These are phyloP conservation scores for Phytophthora parvispora DNA, from an alignment of 352 stramenopile genomes.

Conservation along the genomic window DNA sequence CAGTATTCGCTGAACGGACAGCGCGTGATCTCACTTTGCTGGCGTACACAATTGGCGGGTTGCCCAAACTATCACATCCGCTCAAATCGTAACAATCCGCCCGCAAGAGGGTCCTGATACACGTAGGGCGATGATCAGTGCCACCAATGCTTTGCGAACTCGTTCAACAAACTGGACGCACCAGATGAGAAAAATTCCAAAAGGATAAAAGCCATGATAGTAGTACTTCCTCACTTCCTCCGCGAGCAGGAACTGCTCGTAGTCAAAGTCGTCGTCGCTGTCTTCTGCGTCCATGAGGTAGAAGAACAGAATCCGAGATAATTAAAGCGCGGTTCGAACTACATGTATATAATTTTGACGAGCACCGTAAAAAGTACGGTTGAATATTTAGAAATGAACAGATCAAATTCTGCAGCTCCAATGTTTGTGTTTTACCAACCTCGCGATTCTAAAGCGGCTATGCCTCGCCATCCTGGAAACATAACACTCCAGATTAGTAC, in stretches of 20 bases:
- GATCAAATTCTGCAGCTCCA: not conserved
- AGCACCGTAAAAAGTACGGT: no score
- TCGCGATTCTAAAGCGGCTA: slow-evolving; percentile 7
- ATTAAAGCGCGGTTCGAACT: no score
- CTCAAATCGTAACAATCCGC: slow-evolving; percentile 65
- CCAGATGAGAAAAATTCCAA: slow-evolving; percentile 63
- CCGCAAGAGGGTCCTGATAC: slow-evolving; percentile 61
- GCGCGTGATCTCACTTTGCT: slow-evolving; percentile 49
- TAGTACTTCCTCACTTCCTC: slow-evolving; percentile 71
- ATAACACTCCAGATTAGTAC: slow-evolving; percentile 2
- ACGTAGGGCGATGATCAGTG: no score
- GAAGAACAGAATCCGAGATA: no score
- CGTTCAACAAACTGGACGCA: slow-evolving; percentile 9
- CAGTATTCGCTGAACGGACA: not conserved
- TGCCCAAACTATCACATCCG: slow-evolving; percentile 52
- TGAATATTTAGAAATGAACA: no score
- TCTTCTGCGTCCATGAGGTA: slow-evolving; percentile 16
- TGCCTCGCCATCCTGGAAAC: slow-evolving; percentile 33
- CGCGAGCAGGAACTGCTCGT: slow-evolving; percentile 54
- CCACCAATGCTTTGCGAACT: no score
- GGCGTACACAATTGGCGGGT: slow-evolving; percentile 70
- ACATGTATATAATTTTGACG: no score
- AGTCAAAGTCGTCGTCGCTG: slow-evolving; percentile 35
- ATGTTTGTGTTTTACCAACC: no score
- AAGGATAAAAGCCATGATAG: slow-evolving; percentile 38